Evolutionary conservation across 768 basidiomycete species (phyloP), one percentile per base, ranked within the genome.

Genomic region (Hysterangium stoloniferum): DNA sequence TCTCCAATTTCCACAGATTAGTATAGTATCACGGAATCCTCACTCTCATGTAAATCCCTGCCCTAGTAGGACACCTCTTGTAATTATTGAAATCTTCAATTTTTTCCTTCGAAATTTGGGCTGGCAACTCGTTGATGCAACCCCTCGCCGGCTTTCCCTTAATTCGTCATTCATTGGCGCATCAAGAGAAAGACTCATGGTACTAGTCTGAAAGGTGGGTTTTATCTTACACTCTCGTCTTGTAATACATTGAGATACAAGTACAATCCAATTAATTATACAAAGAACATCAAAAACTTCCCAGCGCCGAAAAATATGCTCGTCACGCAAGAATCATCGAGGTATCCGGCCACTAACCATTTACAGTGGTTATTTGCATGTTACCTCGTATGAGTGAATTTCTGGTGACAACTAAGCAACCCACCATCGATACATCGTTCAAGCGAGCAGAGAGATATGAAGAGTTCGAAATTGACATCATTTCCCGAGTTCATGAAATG

Each of bases 81-180:
- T 52, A 1, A 47, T 53, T 20, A 32, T 53, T 1, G 52, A 52
- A n/a, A 20, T 57, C 4, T 59, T 62, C 13, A 1, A 33, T n/a
- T 51, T 49, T 3, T 20, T 62, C 9, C 35, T 64, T 6, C 42
- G 46, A 3, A 34, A 52, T 7, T 36, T 64, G 37, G 55, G 52
- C 4, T 64, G 63, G 62, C 55, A 56, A 42, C 59, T 64, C 1
- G 59, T 59, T 1, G 63, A 64, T 49, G 58, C 59, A n/a, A 64
- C 62, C 9, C 62, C 62, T n/a, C 54, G 55, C 24, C 56, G 56
- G n/a, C 52, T 62, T 4, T 40, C 60, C 34, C 36, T 58, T 7
- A 57, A 64, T 31, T 57, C 57, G 6, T 60, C 57, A 2, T 64
- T 64, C 45, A 58, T 61, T 25, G 47, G 17, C 6, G 43, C 37